A percentile compares a stretch with the other conserved stretches of the same genome.
These are phyloP conservation scores for Babesia gibsoni DNA, from an alignment of 169 alveolate species.

Conservation along the genomic window DNA sequence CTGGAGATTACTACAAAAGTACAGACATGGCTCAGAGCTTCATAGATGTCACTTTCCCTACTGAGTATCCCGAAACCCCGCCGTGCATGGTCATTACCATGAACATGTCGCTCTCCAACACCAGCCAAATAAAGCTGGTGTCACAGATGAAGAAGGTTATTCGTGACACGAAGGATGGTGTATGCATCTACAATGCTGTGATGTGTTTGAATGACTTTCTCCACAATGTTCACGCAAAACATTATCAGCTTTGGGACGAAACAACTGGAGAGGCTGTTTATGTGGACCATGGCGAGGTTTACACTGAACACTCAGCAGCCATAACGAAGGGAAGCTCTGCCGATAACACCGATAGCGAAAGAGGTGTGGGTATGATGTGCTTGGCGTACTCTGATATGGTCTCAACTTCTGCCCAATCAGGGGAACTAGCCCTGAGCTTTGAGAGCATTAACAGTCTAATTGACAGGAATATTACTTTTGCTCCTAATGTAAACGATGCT, in stretches of 20 bases:
- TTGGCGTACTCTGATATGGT: too few relatives aligned
- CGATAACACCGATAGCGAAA: neutral
- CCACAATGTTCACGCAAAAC: conserved; percentile 15
- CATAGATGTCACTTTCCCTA: conserved; percentile 57
- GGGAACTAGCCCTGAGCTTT: neutral
- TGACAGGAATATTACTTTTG: neutral
- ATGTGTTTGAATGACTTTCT: conserved; percentile 31
- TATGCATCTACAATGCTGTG: conserved; percentile 39
- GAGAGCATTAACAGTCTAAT: neutral
- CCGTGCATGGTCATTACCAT: conserved; percentile 36
- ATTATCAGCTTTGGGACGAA: conserved; percentile 46
- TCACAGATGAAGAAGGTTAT: neutral
- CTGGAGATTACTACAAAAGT: neutral
- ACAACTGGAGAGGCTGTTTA: conserved; percentile 33
- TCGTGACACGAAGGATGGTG: conserved; percentile 17
- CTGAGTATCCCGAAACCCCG: conserved; percentile 28
- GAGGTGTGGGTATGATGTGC: too few relatives aligned
- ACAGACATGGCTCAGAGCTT: conserved; percentile 18
- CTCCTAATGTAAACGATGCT: neutral
- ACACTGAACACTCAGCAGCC: neutral
- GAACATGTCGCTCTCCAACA: conserved; percentile 32
- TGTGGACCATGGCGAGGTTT: neutral
- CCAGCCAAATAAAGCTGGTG: neutral
- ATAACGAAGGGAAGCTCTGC: neutral
- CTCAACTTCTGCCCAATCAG: too few relatives aligned